Evolutionary conservation across 148 eudicot genomes (phyloP).

Genomic region (Rhododendron griersonianum): DNA sequence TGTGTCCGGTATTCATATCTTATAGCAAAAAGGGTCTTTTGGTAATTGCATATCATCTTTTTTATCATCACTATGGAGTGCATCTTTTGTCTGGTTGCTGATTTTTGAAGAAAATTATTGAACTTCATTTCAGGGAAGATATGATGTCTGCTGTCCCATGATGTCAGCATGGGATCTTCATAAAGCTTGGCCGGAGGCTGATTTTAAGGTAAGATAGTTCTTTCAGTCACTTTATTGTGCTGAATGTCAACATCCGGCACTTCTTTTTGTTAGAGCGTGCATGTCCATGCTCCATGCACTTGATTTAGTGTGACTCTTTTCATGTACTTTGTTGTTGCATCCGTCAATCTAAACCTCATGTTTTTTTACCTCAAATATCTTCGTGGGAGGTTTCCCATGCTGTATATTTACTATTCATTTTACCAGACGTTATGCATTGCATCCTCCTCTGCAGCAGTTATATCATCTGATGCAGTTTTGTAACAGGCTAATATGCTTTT

Average conservation of each 20-base stretch:
- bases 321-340: background rate
- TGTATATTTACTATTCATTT: background rate
- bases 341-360: background rate
- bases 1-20: background rate
- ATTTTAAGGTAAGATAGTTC: constrained; percentile 48
- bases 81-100: background rate
- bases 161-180: constrained; percentile 99
- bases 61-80: background rate
- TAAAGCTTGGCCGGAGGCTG: constrained; percentile 98
- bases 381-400: background rate
- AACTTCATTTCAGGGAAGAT: constrained; percentile 69
- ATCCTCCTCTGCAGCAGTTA: background rate
- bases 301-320: background rate
- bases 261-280: background rate
- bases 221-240: background rate
- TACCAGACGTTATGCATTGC: background rate
- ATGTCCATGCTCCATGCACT: background rate
- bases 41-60: background rate
- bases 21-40: background rate
- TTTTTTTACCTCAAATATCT: background rate
- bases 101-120: background rate
- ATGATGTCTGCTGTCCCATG: constrained; percentile 89
- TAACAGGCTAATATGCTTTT: background rate
- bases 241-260: background rate
- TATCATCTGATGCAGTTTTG: background rate